Conservation (phyloP, 805 yeast genomes). For the Candida nitratophila region DNA sequence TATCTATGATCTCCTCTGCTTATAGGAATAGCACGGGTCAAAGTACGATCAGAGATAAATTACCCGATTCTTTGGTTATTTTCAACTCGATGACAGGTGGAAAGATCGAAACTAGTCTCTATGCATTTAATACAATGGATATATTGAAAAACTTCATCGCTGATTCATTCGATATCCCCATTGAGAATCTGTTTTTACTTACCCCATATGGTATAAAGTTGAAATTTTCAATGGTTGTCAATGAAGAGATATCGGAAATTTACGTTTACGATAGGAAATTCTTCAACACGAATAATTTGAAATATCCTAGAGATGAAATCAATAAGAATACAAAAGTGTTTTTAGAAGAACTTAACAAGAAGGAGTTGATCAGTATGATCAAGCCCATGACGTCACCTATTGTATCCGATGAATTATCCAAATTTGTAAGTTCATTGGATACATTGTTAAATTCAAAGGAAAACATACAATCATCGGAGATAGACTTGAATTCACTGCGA, state of each 20-base stretch:
- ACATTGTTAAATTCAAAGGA: conserved; percentile 5
- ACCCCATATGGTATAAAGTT: conserved; percentile 62
- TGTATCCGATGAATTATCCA: conserved; percentile 13
- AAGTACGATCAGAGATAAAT: background rate
- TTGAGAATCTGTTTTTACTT: conserved; percentile 39
- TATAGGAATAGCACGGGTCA: conserved; percentile 11
- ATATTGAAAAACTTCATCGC: conserved; percentile 35
- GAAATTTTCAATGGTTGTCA: conserved; percentile 40
- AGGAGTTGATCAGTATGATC: conserved; percentile 22
- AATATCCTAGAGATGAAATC: background rate
- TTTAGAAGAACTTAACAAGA: conserved; percentile 16
- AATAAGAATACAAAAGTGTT: conserved; percentile 5
- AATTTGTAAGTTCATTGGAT: conserved; percentile 12
- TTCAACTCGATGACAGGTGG: conserved; percentile 41
- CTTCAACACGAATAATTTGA: conserved; percentile 27
- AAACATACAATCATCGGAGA: conserved; percentile 14
- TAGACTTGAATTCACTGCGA: conserved; percentile 29
- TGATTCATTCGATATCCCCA: conserved; percentile 33
- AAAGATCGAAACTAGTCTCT: conserved; percentile 26
- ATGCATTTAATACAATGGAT: conserved; percentile 33
- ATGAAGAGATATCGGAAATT: conserved; percentile 45
- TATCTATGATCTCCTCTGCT: conserved; percentile 21
- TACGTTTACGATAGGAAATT: conserved; percentile 59
- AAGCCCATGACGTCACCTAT: conserved; percentile 28
- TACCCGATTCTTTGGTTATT: conserved; percentile 19